Conservation (phyloP, 2,329 filamentous ascomycete genomes). For the Sclerotinia glacialis region DNA sequence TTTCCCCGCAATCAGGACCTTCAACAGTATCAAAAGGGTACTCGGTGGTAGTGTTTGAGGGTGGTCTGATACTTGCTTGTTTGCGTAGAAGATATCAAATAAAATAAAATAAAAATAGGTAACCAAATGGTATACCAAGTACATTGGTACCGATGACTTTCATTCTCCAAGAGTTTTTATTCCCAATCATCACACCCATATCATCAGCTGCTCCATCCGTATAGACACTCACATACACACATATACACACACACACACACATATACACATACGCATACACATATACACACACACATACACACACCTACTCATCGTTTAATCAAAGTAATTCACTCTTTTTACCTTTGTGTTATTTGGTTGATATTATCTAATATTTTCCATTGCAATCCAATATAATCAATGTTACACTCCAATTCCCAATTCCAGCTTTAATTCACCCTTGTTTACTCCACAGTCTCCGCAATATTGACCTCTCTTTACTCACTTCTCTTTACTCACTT, state of each 20-base stretch:
- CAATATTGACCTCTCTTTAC: neutral
- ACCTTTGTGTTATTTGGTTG: neutral
- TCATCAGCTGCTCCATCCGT: slow-evolving; percentile 7
- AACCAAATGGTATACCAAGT: neutral
- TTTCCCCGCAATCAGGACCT: neutral
- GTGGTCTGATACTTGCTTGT: neutral
- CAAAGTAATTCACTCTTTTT: neutral
- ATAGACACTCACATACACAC: too few species aligned
- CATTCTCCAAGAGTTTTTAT: neutral
- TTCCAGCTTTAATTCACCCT: neutral
- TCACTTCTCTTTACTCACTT: neutral
- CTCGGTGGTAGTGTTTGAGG: neutral
- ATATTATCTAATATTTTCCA: neutral
- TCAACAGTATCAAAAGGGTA: neutral
- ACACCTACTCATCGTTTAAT: too few species aligned
- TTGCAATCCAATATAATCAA: neutral
- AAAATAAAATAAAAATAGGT: neutral
- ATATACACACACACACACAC: neutral
- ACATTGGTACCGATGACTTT: neutral
- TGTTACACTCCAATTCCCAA: neutral
- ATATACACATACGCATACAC: too few species aligned
- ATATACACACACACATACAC: neutral
- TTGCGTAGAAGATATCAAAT: slow-evolving; percentile 2
- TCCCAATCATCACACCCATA: neutral
- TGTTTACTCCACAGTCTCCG: neutral